Conservation (phyloP, 306 rosid species). For the Cucurbita pepo region DNA sequence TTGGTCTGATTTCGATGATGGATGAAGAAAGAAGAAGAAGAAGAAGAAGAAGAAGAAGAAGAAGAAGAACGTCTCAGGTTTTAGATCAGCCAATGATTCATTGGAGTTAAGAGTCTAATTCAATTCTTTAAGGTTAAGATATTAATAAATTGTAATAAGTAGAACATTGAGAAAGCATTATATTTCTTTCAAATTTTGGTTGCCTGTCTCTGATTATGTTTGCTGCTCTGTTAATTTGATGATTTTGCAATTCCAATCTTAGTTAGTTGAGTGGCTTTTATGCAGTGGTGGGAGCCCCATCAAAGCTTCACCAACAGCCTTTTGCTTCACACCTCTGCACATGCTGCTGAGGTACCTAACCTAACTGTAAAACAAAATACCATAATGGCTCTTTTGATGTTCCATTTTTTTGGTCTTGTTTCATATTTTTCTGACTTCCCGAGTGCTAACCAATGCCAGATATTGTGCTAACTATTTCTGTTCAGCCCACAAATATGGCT, state of each 20-base stretch:
- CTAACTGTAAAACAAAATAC: not conserved
- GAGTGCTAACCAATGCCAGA: slow-evolving; percentile 1
- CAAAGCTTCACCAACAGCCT: slow-evolving; percentile 7
- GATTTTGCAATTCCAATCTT: not conserved
- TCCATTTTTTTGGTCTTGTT: not conserved
- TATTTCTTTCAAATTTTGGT: not conserved
- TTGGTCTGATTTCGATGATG: not conserved
- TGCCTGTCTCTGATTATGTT: not conserved
- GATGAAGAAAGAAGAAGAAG: not conserved
- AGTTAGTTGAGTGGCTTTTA: slow-evolving; percentile 5
- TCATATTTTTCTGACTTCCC: not conserved
- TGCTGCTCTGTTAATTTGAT: not conserved
- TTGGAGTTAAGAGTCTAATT: not conserved
- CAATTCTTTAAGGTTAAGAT: not conserved
- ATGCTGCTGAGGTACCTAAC: slow-evolving; percentile 14
- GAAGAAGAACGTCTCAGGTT: slow-evolving; percentile 8
- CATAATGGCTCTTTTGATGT: not conserved
- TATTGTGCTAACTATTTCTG: not conserved
- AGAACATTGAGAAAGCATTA: not conserved
- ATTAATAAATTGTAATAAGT: not conserved
- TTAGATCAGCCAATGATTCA: not conserved
- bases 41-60: not conserved
- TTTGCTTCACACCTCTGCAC: slow-evolving; percentile 4
- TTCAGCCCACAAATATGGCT: not conserved
- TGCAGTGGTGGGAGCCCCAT: slow-evolving; percentile 8